phyloP scores from a whole-genome alignment of 352 stramenopile genomes.

The Pythium sukuiense region DNA sequence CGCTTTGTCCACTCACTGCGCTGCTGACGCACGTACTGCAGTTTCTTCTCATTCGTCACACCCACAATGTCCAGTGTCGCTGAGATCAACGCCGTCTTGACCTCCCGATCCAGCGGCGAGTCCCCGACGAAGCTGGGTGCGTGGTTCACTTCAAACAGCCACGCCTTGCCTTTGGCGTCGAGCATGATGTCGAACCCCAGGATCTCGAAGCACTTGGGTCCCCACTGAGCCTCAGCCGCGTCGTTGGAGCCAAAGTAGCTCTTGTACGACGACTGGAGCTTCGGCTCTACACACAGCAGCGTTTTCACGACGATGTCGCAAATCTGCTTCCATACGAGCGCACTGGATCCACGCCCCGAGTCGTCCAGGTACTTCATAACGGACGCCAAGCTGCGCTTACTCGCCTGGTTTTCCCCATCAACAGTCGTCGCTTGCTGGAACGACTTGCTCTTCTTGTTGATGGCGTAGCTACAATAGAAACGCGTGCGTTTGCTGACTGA shows the following conservation, averaged over 20 bases:
- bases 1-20: conserved; percentile 35
- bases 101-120: conserved; percentile 37
- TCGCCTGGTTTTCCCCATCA: conserved; percentile 28
- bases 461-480: conserved; percentile 34
- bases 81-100: conserved; percentile 39
- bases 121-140: conserved; percentile 47
- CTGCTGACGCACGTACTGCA: conserved; percentile 28
- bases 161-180: conserved; percentile 36
- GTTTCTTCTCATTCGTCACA: conserved; percentile 46
- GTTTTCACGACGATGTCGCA: conserved; percentile 47
- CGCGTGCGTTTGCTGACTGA: not conserved
- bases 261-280: conserved; percentile 41
- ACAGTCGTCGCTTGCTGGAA: conserved; percentile 32
- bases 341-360: conserved; percentile 25
- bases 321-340: conserved; percentile 36
- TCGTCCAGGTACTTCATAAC: conserved; percentile 37
- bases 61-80: conserved; percentile 35
- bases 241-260: conserved; percentile 39
- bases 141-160: conserved; percentile 53
- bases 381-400: conserved; percentile 39
- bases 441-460: conserved; percentile 46
- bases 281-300: conserved; percentile 39
- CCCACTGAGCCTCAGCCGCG: conserved; percentile 27
- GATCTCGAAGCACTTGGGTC: conserved; percentile 47
- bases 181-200: conserved; percentile 52